phyloP scores from a whole-genome alignment of 2,329 filamentous ascomycete species.

The Monosporascus sp. region DNA sequence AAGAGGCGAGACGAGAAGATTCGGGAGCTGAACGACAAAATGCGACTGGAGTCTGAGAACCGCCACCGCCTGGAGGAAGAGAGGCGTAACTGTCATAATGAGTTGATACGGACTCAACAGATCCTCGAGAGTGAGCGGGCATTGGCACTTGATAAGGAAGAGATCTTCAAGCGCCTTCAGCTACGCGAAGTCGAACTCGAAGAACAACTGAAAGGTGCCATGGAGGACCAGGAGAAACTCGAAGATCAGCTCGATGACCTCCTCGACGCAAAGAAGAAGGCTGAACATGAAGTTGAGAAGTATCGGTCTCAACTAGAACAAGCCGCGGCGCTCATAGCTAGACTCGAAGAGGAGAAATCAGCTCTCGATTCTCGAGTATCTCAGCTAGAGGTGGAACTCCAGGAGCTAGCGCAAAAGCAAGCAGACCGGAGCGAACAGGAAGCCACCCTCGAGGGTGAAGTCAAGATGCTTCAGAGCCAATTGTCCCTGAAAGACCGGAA shows the following conservation, averaged over 20 bases:
- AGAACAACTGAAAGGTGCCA: conserved; percentile 85
- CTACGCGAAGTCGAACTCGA: conserved; percentile 84
- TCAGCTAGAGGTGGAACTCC: conserved; percentile 65
- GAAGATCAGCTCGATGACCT: conserved; percentile 91
- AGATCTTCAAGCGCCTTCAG: conserved; percentile 96
- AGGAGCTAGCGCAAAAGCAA: conserved; percentile 64
- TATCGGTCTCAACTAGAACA: conserved; percentile 83
- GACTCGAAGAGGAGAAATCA: conserved; percentile 81
- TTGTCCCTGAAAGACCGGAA: conserved; percentile 86
- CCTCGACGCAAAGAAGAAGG: conserved; percentile 81
- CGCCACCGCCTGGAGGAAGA: conserved; percentile 86
- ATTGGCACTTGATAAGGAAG: conserved; percentile 95
- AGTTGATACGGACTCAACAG: conserved; percentile 86
- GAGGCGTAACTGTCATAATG: conserved; percentile 75
- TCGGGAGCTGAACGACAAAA: conserved; percentile 75
- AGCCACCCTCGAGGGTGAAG: conserved; percentile 70
- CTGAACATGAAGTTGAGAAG: conserved; percentile 77
- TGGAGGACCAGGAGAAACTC: conserved; percentile 89
- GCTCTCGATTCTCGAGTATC: conserved; percentile 63
- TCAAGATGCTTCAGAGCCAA: conserved; percentile 89
- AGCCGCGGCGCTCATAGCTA: conserved; percentile 79
- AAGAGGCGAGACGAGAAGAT: conserved; percentile 96
- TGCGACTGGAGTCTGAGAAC: conserved; percentile 68
- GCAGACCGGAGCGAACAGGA: conserved; percentile 73
- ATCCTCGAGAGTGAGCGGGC: conserved; percentile 92